Base-by-base conservation (phyloP, 1,284 basidiomycete species). In the Boletellus dicymbophilus region DNA sequence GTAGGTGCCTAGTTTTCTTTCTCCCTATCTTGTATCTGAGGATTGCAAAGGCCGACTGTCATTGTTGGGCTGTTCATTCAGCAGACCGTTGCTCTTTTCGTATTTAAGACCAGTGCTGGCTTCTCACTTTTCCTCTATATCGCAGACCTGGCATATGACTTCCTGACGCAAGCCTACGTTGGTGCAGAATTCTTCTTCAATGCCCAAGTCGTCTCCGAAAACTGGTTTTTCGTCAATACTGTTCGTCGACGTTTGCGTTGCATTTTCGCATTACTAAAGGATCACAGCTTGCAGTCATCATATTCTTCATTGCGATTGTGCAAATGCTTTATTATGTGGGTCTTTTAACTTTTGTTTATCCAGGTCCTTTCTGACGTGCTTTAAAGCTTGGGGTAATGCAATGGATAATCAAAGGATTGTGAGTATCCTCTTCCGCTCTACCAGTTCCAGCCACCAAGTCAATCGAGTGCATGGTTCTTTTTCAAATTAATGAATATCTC, bases 251-350 rank as follows among this genome's bases (percentile, higher is more conserved):
- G 9, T 34, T 18, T 33, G 18, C n/a, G 15, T 16, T 48, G 27
- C 25, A 12, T 28, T 48, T 45, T 28, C 46, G 46, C 38, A 13
- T 53, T 15, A 37, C 46, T 58, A 44, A 56, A 48, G 16, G 20
- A 21, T 39, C 22, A 28, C 39, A 89, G 82, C 79, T 94, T 41
- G 63, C 78, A 18, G 80, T 84, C 20, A 88, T 94, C 69, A 87
- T 93, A 62, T 91, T 93, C 77, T 92, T 94, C 78, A 81, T 94
- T 61, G 90, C 91, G 21, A 88, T 91, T 59, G 81, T 94, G 54
- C 87, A 93, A 70, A 88, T 93, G 86, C 70, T 91, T 72, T 93
- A 92, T 73, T 88, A 93, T 62, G 71, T 75, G 45, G 38, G 74
- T 60, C 23, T 28, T 21, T 31, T 33, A 6, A 26, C 23, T 37